Evolutionary conservation across 345 rosid genomes (phyloP), one percentile per base, ranked within the genome.

Genomic region (Corchorus capsularis): DNA sequence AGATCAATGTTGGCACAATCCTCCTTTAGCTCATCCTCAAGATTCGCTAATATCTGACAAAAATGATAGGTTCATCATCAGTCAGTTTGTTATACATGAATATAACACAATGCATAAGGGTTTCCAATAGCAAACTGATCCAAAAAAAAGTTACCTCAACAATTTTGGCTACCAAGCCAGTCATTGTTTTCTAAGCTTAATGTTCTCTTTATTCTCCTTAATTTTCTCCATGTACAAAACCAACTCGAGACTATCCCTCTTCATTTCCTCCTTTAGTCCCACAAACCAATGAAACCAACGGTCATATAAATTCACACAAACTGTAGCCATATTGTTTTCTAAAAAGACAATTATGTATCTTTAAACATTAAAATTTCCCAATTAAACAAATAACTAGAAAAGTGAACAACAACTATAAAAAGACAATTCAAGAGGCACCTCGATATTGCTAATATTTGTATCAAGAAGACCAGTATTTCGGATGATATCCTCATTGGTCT

Each of bases 1-100:
- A 96, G 98, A 86, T 96, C 99, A 79, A 96, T 88, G 73, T 96
- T 96, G 6, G 99, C 99, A 65, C 99, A 97, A 75, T 96, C 99
- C 82, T 96, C 99, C 86, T 96, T 98, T 35, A 93, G 97, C 75
- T 94, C 99, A n/a, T 94, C 98, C 66, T 94, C 99, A 0, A 97
- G 99, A 76, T 92, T 96, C 98, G 92, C 98, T 82, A 94, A 77
- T 64, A 96, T 96, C 98, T 96, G 77, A 63, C 74, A 63, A 57
- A 72, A 60, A 12, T 0, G 55, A 1, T 55, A 19, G 73, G 37
- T 62, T 17, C 53, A 63, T 66, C 34, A 53, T 74, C 41, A 17
- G 43, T 5, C 0, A 19, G 6, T 50, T 46, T 3, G 8, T 55
- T 8, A 60, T 22, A 49, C 37, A 41, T 12, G 46, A 64, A 15